These are phyloP conservation scores for Zangia roseola DNA, from an alignment of 768 basidiomycete genomes.

Conservation along the genomic window DNA sequence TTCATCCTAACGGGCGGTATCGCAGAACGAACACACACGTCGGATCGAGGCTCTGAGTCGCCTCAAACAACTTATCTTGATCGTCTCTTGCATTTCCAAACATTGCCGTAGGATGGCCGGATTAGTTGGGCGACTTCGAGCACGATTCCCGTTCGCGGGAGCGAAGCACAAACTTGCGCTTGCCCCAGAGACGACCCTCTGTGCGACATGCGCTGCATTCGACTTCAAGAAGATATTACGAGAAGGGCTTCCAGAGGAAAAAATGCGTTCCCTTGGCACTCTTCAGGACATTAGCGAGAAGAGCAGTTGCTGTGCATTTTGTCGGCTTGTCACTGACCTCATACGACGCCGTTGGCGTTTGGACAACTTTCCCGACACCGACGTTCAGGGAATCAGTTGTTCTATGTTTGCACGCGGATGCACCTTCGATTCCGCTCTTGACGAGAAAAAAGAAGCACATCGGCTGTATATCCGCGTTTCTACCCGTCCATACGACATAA, in stretches of 20 bases:
- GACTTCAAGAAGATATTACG: constrained; percentile 11
- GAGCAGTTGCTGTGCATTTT: constrained; percentile 12
- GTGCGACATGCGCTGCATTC: constrained; percentile 10
- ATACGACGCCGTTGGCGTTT: constrained; percentile 18
- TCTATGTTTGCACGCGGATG: constrained; percentile 3
- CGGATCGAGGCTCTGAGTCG: too few relatives aligned
- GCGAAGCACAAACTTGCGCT: not conserved
- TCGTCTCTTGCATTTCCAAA: not conserved
- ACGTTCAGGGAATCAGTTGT: constrained; percentile 3
- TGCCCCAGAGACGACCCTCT: not conserved
- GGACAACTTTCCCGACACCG: constrained; percentile 6
- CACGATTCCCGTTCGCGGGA: not conserved
- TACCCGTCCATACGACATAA: constrained; percentile 6
- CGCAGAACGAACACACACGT: not conserved
- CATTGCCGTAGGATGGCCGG: not conserved
- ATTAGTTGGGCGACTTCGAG: constrained; percentile 4
- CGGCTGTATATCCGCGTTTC: constrained; percentile 10
- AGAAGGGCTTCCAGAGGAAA: constrained; percentile 8
- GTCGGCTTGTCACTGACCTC: constrained; percentile 8
- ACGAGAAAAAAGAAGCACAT: constrained; percentile 7
- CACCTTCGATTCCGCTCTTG: not conserved
- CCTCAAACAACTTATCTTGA: too few relatives aligned
- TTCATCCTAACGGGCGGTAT: too few relatives aligned
- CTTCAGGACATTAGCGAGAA: constrained; percentile 9
- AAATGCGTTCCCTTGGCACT: constrained; percentile 2